A percentile compares a stretch with the other conserved stretches of the same genome.
phyloP scores from a whole-genome alignment of 805 yeast genomes.

The Starmerella apicola region DNA sequence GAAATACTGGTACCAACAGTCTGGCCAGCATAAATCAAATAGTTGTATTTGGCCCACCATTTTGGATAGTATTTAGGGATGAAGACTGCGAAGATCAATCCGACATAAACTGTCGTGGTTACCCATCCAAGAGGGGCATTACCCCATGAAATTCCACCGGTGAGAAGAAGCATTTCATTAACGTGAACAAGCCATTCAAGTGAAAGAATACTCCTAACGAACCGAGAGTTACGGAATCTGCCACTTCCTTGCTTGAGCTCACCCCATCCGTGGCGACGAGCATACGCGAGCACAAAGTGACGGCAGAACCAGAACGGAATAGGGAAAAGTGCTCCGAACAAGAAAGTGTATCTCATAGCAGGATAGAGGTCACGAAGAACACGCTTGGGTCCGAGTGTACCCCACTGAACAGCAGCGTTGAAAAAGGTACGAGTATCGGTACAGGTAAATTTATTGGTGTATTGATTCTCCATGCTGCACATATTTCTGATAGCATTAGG shows the following conservation, averaged over 20 bases:
- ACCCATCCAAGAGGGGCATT: constrained; percentile 22
- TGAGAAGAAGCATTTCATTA: constrained; percentile 35
- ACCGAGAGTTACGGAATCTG: constrained; percentile 8
- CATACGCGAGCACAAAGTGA: constrained; percentile 31
- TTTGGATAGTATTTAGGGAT: constrained; percentile 37
- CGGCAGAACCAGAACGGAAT: constrained; percentile 48
- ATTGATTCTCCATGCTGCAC: constrained; percentile 28
- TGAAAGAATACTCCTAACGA: constrained; percentile 11
- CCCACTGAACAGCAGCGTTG: constrained; percentile 44
- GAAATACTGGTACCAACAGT: constrained; percentile 51
- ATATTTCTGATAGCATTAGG: constrained; percentile 27
- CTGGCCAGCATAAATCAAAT: constrained; percentile 43
- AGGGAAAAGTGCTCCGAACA: constrained; percentile 46
- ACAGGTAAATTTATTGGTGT: constrained; percentile 33
- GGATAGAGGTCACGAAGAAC: constrained; percentile 12
- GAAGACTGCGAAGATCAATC: constrained; percentile 35
- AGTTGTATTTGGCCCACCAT: constrained; percentile 46
- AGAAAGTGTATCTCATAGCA: constrained; percentile 33
- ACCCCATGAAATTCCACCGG: constrained; percentile 34
- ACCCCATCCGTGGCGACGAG: constrained; percentile 11
- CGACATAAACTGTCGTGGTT: constrained; percentile 20
- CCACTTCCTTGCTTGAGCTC: constrained; percentile 4
- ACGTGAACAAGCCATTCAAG: constrained; percentile 27
- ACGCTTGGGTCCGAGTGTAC: constrained; percentile 36
- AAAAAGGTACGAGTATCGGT: constrained; percentile 32